phyloP scores from a whole-genome alignment of 2,329 filamentous ascomycete species.

The Chaetomium globosum region DNA sequence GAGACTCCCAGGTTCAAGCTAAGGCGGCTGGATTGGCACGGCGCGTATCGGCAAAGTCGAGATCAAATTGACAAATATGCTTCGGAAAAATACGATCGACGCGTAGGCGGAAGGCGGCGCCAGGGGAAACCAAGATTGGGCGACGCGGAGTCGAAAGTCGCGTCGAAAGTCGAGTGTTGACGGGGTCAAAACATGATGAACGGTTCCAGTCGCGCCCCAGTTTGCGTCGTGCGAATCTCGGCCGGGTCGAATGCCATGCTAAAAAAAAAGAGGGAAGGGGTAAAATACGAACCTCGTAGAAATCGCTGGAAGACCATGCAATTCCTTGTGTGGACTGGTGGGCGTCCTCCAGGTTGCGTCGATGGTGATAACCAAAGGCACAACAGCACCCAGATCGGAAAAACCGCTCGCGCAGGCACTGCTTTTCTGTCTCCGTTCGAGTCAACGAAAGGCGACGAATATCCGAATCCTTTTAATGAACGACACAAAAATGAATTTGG shows the following conservation, averaged over 20 bases:
- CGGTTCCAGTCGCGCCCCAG: background rate
- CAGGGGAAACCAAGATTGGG: background rate
- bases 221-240: background rate
- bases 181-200: background rate
- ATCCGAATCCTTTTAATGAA: slow-evolving; percentile 40
- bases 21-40: background rate
- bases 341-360: slow-evolving; percentile 29
- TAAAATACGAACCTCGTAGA: slow-evolving; percentile 33
- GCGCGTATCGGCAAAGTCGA: background rate
- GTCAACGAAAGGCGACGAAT: slow-evolving; percentile 33
- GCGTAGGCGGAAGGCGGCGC: background rate
- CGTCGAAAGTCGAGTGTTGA: background rate
- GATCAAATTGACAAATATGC: background rate
- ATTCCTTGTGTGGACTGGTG: slow-evolving; percentile 28
- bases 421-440: slow-evolving; percentile 31
- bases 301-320: slow-evolving; percentile 22
- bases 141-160: background rate
- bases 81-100: background rate
- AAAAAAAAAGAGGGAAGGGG: slow-evolving; percentile 14
- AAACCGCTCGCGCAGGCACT: slow-evolving; percentile 31
- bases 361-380: slow-evolving; percentile 27
- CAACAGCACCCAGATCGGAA: slow-evolving; percentile 34
- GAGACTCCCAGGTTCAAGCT: background rate
- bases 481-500: slow-evolving; percentile 48
- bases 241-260: background rate